These are phyloP conservation scores for Fusarium redolens DNA, from an alignment of 2,329 filamentous ascomycete species.

Conservation along the genomic window DNA sequence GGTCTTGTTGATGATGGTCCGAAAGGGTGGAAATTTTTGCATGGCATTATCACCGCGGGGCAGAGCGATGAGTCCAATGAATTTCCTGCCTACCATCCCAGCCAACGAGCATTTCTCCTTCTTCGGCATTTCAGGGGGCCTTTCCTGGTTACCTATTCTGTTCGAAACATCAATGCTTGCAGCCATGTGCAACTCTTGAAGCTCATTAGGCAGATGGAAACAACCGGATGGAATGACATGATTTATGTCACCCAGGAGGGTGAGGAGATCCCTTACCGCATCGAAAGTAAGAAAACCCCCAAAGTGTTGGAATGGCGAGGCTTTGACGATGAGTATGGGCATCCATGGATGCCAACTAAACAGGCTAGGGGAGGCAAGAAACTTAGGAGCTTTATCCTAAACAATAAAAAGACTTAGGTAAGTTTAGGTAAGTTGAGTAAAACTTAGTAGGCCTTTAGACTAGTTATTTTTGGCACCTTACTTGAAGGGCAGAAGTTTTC, in stretches of 20 bases:
- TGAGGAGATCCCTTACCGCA: constrained; percentile 25
- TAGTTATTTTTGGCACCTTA: neutral
- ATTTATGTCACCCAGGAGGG: constrained; percentile 39
- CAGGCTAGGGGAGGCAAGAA: neutral
- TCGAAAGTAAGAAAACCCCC: neutral
- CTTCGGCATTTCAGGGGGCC: neutral
- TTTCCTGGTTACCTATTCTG: neutral
- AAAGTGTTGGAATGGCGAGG: constrained; percentile 4
- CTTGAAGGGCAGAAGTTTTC: neutral
- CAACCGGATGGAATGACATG: constrained; percentile 40
- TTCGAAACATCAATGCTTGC: constrained; percentile 23
- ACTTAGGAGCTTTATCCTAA: neutral
- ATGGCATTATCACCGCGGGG: constrained; percentile 7
- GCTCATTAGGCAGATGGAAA: constrained; percentile 28
- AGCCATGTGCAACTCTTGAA: constrained; percentile 18
- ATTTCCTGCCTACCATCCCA: constrained; percentile 3
- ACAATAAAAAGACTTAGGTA: neutral
- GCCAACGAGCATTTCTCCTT: constrained; percentile 28
- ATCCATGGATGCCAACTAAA: neutral
- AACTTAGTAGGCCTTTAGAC: neutral
- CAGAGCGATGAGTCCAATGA: neutral
- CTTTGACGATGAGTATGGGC: neutral
- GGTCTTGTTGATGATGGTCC: neutral
- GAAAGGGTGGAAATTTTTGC: constrained; percentile 26
- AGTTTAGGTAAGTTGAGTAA: neutral